These are phyloP conservation scores for Golubevia pallescens DNA, from an alignment of 1,284 basidiomycete genomes.

Conservation along the genomic window DNA sequence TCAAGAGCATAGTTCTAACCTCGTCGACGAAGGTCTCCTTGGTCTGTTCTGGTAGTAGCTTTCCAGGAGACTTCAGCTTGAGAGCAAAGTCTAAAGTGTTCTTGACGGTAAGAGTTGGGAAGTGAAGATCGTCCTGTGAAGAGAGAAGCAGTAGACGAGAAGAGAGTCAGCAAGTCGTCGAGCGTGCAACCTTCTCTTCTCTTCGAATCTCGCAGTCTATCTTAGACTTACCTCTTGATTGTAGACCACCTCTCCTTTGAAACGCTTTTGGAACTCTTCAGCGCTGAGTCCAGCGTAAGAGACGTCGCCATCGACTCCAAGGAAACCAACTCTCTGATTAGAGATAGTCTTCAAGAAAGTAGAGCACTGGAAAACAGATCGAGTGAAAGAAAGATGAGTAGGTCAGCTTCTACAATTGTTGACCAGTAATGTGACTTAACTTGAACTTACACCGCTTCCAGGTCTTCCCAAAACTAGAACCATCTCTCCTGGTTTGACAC, in stretches of 20 bases:
- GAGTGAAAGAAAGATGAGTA: constrained; percentile 2
- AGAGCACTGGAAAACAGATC: constrained; percentile 40
- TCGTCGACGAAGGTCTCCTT: constrained; percentile 33
- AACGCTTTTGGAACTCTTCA: constrained; percentile 34
- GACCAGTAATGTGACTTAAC: background rate
- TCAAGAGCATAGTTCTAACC: constrained; percentile 42
- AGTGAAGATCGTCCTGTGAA: constrained; percentile 49
- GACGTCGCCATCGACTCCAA: constrained; percentile 32
- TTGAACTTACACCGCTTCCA: constrained; percentile 19
- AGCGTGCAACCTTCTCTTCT: constrained; percentile 5
- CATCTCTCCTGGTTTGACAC: constrained; percentile 49
- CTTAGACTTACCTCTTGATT: constrained; percentile 28
- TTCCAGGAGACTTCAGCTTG: constrained; percentile 31
- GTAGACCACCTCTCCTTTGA: constrained; percentile 49
- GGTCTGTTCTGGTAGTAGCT: constrained; percentile 29
- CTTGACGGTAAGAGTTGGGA: constrained; percentile 43
- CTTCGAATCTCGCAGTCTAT: constrained; percentile 12
- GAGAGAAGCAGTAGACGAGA: constrained; percentile 23
- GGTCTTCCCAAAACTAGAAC: constrained; percentile 50
- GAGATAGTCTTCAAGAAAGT: constrained; percentile 57
- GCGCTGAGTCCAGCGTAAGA: constrained; percentile 40
- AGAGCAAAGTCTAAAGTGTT: constrained; percentile 47
- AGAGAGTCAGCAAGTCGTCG: constrained; percentile 4
- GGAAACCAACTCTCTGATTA: constrained; percentile 45
- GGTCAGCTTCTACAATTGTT: no score